Evolutionary conservation across 805 yeast genomes (phyloP).

Genomic region (Pichia kluyveri): DNA sequence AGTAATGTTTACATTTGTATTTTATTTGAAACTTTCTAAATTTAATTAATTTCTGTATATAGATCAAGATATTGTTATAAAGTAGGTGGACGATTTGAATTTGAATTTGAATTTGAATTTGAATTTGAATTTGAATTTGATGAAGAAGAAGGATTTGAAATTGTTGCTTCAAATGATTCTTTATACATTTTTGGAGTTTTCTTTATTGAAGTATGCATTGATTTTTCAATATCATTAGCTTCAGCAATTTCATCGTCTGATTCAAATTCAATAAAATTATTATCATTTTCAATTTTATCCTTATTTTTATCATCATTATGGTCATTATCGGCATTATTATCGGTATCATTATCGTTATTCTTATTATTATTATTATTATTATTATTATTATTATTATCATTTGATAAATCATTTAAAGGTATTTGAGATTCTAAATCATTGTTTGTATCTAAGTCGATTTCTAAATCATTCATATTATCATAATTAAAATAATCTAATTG

Average conservation of each 20-base stretch:
- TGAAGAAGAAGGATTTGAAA: background rate
- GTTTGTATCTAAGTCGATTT: background rate
- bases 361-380: background rate
- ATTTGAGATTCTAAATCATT: conserved; percentile 10
- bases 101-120: background rate
- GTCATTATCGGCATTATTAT: background rate
- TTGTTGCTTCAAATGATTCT: conserved; percentile 7
- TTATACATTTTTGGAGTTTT: conserved; percentile 4
- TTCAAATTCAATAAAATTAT: background rate
- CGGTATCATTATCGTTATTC: background rate
- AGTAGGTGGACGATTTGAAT: background rate
- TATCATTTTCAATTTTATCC: background rate
- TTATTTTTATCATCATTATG: background rate
- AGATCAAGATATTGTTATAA: background rate
- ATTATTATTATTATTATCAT: background rate
- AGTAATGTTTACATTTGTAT: no score
- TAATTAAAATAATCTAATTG: background rate
- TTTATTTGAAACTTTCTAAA: no score
- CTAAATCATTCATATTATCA: background rate
- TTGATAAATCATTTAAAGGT: background rate
- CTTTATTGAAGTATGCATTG: conserved; percentile 1
- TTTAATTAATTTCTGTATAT: background rate
- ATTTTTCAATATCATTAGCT: conserved; percentile 6
- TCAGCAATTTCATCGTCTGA: conserved; percentile 4
- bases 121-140: background rate